Percentiles rank a stretch among this genome's conserved stretches.
These are phyloP conservation scores for Mycena maculata DNA, from an alignment of 768 basidiomycete species.

Conservation along the genomic window DNA sequence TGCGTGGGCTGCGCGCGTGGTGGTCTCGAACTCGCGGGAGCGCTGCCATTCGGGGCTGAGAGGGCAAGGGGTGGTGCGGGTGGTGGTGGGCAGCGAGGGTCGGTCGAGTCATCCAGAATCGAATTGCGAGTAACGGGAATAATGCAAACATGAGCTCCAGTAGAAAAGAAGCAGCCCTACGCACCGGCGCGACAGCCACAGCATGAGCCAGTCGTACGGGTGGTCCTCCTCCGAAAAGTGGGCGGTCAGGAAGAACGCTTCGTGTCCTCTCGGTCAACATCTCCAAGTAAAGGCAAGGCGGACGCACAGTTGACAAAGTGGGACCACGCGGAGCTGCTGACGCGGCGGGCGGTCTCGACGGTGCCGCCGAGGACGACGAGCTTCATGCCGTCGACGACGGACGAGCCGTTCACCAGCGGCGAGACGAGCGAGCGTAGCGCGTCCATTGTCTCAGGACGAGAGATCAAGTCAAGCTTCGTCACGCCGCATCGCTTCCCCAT, in stretches of 20 bases:
- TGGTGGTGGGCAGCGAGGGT: too few relatives aligned
- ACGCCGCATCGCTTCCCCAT: too few relatives aligned
- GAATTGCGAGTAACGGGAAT: too few relatives aligned
- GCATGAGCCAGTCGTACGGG: slow-evolving; percentile 92
- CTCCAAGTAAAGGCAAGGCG: neutral
- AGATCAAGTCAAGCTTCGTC: too few relatives aligned
- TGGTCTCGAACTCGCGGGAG: slow-evolving; percentile 90
- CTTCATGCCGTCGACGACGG: slow-evolving; percentile 90
- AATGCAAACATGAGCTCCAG: too few relatives aligned
- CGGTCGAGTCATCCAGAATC: too few relatives aligned
- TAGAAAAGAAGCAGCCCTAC: neutral
- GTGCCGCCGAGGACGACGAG: slow-evolving; percentile 90
- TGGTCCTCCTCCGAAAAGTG: slow-evolving; percentile 93
- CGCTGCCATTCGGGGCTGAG: slow-evolving; percentile 81
- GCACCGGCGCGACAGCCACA: slow-evolving; percentile 83
- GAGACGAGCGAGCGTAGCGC: slow-evolving; percentile 84
- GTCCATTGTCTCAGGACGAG: slow-evolving; percentile 62
- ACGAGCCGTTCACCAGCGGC: slow-evolving; percentile 82
- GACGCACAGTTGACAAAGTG: slow-evolving; percentile 68
- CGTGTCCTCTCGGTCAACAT: slow-evolving; percentile 20
- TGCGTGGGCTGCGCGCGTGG: slow-evolving; percentile 77
- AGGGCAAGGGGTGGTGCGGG: too few relatives aligned
- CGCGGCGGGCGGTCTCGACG: slow-evolving; percentile 85
- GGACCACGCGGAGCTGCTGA: slow-evolving; percentile 83
- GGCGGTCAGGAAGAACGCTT: slow-evolving; percentile 89